phyloP scores from a whole-genome alignment of 2,329 filamentous ascomycete species.

The Curvularia eragrostidis region DNA sequence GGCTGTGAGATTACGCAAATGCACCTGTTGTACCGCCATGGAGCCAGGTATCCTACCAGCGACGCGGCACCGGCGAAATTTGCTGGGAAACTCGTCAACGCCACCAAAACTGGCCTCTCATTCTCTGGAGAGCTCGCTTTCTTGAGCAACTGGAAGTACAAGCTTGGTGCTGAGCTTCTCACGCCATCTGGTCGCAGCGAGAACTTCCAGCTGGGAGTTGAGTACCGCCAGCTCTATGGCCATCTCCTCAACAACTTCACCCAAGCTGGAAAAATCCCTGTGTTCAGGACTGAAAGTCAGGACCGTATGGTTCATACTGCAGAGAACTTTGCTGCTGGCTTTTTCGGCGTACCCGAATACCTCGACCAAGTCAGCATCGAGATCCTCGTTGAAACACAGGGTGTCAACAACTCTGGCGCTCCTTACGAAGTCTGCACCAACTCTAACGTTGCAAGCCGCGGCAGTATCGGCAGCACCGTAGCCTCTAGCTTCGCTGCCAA shows the following conservation, averaged over 20 bases:
- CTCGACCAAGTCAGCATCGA: slow-evolving; percentile 39
- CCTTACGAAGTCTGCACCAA: slow-evolving; percentile 41
- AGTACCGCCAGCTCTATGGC: slow-evolving; percentile 53
- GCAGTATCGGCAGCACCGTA: slow-evolving; percentile 37
- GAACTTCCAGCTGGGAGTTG: slow-evolving; percentile 52
- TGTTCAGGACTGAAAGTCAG: slow-evolving; percentile 44
- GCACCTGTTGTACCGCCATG: slow-evolving; percentile 41
- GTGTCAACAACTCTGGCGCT: slow-evolving; percentile 40
- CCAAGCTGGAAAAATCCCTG: slow-evolving; percentile 46
- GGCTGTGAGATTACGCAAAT: slow-evolving; percentile 40
- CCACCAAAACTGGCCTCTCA: slow-evolving; percentile 32
- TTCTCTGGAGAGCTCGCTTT: slow-evolving; percentile 40
- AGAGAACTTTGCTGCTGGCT: slow-evolving; percentile 43
- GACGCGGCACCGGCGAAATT: slow-evolving; percentile 35
- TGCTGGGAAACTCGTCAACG: slow-evolving; percentile 35
- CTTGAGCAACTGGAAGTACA: slow-evolving; percentile 38
- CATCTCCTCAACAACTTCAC: slow-evolving; percentile 55
- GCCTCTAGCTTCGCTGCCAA: slow-evolving; percentile 32
- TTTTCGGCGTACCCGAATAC: slow-evolving; percentile 43
- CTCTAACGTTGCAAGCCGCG: slow-evolving; percentile 34
- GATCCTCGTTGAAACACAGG: slow-evolving; percentile 35
- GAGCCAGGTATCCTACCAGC: slow-evolving; percentile 40
- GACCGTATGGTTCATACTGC: slow-evolving; percentile 46
- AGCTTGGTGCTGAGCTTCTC: slow-evolving; percentile 40
- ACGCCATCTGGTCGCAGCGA: slow-evolving; percentile 45